phyloP scores from a whole-genome alignment of 1,139 yeast genomes.

The Geotrichum restrictum region DNA sequence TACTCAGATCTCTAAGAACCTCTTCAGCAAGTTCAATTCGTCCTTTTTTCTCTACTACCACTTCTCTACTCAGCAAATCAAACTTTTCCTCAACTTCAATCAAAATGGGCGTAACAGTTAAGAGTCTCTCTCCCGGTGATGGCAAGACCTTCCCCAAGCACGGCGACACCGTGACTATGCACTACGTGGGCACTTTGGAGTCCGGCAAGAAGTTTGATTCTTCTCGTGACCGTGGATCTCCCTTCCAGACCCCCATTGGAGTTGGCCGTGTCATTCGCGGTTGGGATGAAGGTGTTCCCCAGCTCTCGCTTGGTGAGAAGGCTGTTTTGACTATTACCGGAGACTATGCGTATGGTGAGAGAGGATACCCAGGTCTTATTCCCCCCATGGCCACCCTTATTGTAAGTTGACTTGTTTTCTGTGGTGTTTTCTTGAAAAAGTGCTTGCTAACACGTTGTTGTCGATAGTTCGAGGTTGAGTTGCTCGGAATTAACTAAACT shows the following conservation, averaged over 20 bases:
- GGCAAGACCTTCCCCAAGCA: constrained; percentile 78
- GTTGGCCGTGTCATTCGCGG: constrained; percentile 95
- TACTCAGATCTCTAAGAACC: constrained; percentile 5
- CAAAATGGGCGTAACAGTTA: constrained; percentile 41
- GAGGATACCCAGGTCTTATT: constrained; percentile 93
- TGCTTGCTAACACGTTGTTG: not conserved
- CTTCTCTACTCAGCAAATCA: no score
- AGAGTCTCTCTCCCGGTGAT: constrained; percentile 49
- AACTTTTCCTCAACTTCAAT: constrained; percentile 17
- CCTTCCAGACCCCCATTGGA: constrained; percentile 90
- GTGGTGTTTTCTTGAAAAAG: not conserved
- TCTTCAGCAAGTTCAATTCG: not conserved
- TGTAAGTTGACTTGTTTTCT: constrained; percentile 26
- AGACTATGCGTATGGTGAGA: constrained; percentile 85
- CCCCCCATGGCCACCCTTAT: constrained; percentile 94
- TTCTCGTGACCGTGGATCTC: constrained; percentile 87
- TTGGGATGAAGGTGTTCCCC: constrained; percentile 93
- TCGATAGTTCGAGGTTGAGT: constrained; percentile 73
- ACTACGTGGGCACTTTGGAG: constrained; percentile 91
- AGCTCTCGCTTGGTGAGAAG: constrained; percentile 86
- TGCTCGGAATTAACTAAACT: constrained; percentile 20
- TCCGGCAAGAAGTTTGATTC: constrained; percentile 95
- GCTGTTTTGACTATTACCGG: constrained; percentile 91
- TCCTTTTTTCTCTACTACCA: no score
- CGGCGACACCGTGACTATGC: constrained; percentile 81